phyloP scores from a whole-genome alignment of 1,284 basidiomycete genomes.

The Pseudozyma tsukubaensis region DNA sequence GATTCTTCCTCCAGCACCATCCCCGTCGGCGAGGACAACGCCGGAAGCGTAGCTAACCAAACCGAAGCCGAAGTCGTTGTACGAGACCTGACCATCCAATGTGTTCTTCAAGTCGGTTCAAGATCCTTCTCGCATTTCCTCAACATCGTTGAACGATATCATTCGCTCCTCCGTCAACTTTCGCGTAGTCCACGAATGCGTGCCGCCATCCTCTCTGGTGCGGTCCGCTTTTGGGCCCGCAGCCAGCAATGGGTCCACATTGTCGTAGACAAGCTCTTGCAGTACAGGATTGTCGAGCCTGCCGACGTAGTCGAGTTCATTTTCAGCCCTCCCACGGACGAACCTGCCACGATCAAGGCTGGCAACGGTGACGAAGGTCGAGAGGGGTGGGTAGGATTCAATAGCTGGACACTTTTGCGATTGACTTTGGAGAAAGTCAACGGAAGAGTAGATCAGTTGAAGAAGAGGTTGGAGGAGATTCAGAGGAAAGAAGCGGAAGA shows the following conservation, averaged over 20 bases:
- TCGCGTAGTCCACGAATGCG: constrained; percentile 73
- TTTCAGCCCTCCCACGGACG: constrained; percentile 72
- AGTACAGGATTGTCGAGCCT: constrained; percentile 96
- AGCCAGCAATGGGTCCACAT: constrained; percentile 74
- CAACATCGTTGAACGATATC: constrained; percentile 94
- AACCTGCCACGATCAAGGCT: constrained; percentile 10
- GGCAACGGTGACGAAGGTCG: neutral
- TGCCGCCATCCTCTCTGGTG: constrained; percentile 75
- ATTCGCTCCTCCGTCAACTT: constrained; percentile 84
- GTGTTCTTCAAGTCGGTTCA: constrained; percentile 87
- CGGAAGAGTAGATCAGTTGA: constrained; percentile 65
- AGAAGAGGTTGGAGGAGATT: constrained; percentile 52
- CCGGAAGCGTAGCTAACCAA: constrained; percentile 59
- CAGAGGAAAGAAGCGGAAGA: constrained; percentile 49
- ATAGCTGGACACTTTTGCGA: constrained; percentile 59
- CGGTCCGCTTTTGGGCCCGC: constrained; percentile 78
- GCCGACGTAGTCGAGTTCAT: constrained; percentile 89
- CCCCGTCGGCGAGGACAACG: constrained; percentile 70
- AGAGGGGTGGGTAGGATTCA: constrained; percentile 63
- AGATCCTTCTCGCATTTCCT: constrained; percentile 98
- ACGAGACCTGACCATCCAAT: constrained; percentile 86
- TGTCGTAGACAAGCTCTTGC: constrained; percentile 96
- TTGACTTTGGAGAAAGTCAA: constrained; percentile 67
- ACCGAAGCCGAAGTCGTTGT: constrained; percentile 75
- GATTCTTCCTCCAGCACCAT: constrained; percentile 15